Percentiles rank a stretch among this genome's conserved stretches.
phyloP scores from a whole-genome alignment of 2,329 filamentous ascomycete species.

The Scorias spongiosa region DNA sequence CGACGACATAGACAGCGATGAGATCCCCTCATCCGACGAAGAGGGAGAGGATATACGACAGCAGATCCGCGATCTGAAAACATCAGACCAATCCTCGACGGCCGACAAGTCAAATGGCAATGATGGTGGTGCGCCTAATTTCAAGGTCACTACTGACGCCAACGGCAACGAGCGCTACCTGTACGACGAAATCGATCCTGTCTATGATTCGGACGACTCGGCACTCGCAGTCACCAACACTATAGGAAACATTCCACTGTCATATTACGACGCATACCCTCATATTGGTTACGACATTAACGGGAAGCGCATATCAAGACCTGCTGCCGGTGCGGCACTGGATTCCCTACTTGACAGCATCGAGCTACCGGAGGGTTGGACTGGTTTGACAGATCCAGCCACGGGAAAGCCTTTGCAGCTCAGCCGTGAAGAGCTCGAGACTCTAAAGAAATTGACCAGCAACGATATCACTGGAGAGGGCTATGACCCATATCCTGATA shows the following conservation, averaged over 20 bases:
- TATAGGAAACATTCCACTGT: slow-evolving; percentile 84
- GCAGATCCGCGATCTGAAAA: slow-evolving; percentile 28
- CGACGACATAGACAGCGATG: slow-evolving; percentile 26
- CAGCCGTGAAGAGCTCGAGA: slow-evolving; percentile 72
- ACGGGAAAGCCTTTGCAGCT: slow-evolving; percentile 88
- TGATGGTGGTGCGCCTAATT: slow-evolving; percentile 31
- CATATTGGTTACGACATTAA: slow-evolving; percentile 99
- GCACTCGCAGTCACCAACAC: slow-evolving; percentile 68
- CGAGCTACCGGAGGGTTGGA: slow-evolving; percentile 94
- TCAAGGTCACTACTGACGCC: slow-evolving; percentile 58
- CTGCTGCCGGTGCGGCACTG: slow-evolving; percentile 81
- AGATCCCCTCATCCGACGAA: slow-evolving; percentile 24
- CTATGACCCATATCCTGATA: slow-evolving; percentile 86
- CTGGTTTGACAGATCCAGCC: slow-evolving; percentile 79
- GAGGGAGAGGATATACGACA: slow-evolving; percentile 28
- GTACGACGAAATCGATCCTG: slow-evolving; percentile 84
- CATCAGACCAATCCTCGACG: too few relatives aligned
- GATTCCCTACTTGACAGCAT: slow-evolving; percentile 93
- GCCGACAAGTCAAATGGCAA: slow-evolving; percentile 7
- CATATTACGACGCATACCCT: slow-evolving; percentile 93
- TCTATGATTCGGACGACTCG: slow-evolving; percentile 91
- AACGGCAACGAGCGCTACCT: slow-evolving; percentile 84
- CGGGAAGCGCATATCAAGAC: slow-evolving; percentile 93
- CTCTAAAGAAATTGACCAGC: slow-evolving; percentile 75
- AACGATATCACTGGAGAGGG: slow-evolving; percentile 77